phyloP scores from a whole-genome alignment of 1,284 basidiomycete species.

The Ustilago crameri region DNA sequence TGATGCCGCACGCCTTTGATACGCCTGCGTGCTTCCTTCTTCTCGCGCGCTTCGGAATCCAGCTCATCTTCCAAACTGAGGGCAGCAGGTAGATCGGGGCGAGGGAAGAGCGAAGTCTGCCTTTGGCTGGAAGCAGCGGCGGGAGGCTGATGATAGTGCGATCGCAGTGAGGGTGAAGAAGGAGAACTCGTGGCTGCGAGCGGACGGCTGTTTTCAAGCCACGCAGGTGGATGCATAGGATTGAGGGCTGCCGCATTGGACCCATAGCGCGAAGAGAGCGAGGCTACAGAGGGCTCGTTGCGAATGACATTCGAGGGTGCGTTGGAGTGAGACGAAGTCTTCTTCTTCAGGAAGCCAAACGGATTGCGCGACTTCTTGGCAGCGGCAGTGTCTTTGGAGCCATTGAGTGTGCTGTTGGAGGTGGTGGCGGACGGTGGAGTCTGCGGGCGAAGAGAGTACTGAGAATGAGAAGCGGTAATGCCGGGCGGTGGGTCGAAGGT shows the following conservation, averaged over 20 bases:
- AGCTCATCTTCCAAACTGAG: conserved; percentile 49
- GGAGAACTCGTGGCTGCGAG: conserved; percentile 21
- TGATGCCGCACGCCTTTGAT: conserved; percentile 50
- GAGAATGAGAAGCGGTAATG: conserved; percentile 30
- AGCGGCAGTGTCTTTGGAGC: conserved; percentile 25
- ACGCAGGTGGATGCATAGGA: conserved; percentile 41
- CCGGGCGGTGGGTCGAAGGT: conserved; percentile 9
- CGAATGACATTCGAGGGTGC: conserved; percentile 34
- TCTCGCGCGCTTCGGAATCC: conserved; percentile 24
- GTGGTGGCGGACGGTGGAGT: conserved; percentile 52
- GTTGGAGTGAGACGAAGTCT: conserved; percentile 35
- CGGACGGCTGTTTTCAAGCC: conserved; percentile 34
- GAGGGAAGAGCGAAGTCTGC: conserved; percentile 27
- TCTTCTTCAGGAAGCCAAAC: conserved; percentile 60
- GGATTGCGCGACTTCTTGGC: conserved; percentile 56
- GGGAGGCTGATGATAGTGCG: conserved; percentile 25
- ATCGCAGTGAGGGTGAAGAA: conserved; percentile 33
- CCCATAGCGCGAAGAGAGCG: conserved; percentile 42
- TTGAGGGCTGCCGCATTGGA: conserved; percentile 36
- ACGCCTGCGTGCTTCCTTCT: conserved; percentile 41
- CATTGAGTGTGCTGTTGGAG: conserved; percentile 43
- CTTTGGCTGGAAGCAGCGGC: conserved; percentile 14
- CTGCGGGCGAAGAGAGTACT: conserved; percentile 34
- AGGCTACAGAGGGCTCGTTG: conserved; percentile 25
- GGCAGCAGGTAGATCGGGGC: conserved; percentile 28